phyloP scores from a whole-genome alignment of 371 early-diverging fungal species.

The Mortierella polycephala region DNA sequence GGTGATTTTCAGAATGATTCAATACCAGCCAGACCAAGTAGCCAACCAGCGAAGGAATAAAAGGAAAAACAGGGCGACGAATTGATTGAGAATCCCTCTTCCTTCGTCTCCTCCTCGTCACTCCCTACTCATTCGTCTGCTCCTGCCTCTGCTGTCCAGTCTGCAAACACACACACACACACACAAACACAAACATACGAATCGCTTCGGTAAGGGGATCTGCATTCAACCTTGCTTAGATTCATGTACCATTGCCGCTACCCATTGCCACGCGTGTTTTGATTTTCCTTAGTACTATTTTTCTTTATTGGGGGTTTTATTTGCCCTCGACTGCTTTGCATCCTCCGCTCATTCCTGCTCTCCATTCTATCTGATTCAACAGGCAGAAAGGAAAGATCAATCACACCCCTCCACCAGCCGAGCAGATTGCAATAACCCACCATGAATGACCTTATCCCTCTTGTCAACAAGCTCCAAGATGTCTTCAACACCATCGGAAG shows the following conservation, averaged over 20 bases:
- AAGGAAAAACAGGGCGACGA: no score
- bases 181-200: no score
- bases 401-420: slow-evolving; percentile 1
- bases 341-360: neutral
- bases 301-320: neutral
- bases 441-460: slow-evolving; percentile 86
- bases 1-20: no score
- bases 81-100: neutral
- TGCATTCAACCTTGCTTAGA: no score
- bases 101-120: neutral
- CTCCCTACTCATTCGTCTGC: neutral
- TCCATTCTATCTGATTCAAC: slow-evolving; percentile 1
- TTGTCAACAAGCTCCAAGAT: slow-evolving; percentile 93
- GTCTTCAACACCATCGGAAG: slow-evolving; percentile 88
- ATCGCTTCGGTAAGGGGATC: no score
- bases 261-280: slow-evolving; percentile 5
- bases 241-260: neutral
- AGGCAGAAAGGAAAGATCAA: neutral
- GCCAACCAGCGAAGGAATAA: no score
- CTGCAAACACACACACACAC: no score
- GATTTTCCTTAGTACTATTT: neutral
- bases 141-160: no score
- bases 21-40: no score
- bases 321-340: neutral
- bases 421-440: slow-evolving; percentile 7